Evolutionary conservation across 2,329 filamentous ascomycete genomes (phyloP).

Genomic region (Colletotrichum coccodes): DNA sequence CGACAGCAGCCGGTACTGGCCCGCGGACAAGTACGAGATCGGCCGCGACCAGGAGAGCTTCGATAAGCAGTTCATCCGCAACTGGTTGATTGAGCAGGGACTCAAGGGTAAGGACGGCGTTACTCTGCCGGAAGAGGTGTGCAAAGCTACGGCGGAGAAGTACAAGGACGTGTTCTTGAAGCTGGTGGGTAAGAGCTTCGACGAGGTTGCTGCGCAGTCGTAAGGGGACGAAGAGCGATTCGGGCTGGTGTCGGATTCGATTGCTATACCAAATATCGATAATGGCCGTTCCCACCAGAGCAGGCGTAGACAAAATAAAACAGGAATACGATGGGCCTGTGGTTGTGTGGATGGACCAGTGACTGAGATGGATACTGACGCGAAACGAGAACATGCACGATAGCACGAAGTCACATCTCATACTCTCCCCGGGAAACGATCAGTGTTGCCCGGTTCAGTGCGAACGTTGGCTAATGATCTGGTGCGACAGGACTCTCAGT

Average conservation of each 20-base stretch:
- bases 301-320: not conserved
- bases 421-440: no score
- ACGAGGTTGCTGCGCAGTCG: conserved; percentile 35
- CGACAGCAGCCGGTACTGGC: conserved; percentile 89
- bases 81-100: conserved; percentile 81
- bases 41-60: conserved; percentile 84
- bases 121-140: conserved; percentile 77
- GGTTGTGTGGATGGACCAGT: not conserved
- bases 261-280: not conserved
- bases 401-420: no score
- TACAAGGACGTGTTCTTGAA: conserved; percentile 78
- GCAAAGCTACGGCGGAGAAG: conserved; percentile 73
- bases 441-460: no score
- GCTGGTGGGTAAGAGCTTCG: conserved; percentile 65
- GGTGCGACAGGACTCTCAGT: no score
- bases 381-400: no score
- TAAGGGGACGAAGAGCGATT: not conserved
- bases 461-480: no score
- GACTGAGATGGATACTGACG: no score
- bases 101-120: conserved; percentile 81
- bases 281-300: not conserved
- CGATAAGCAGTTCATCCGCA: conserved; percentile 86
- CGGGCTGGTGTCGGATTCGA: not conserved
- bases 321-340: not conserved
- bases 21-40: conserved; percentile 74